phyloP scores from a whole-genome alignment of 352 stramenopile species.

The Globisporangium heterothallicum region DNA sequence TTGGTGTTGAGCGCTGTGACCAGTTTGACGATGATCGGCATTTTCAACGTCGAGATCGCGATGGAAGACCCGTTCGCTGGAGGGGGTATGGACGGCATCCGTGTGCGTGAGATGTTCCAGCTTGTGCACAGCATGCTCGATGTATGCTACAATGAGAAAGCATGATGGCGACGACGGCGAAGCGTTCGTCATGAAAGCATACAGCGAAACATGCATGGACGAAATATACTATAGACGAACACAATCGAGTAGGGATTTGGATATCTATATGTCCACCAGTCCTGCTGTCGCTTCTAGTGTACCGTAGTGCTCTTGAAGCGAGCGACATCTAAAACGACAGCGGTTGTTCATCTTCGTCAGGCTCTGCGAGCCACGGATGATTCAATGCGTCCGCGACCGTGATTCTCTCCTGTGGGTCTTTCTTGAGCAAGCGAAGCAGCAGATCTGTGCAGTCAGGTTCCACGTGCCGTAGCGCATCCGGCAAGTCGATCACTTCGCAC shows the following conservation, averaged over 20 bases:
- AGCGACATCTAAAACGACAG: slow-evolving; percentile 51
- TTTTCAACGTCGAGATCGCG: slow-evolving; percentile 81
- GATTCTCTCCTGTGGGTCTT: slow-evolving; percentile 47
- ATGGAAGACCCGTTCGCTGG: slow-evolving; percentile 82
- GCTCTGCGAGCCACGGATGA: slow-evolving; percentile 53
- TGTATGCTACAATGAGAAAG: slow-evolving; percentile 27
- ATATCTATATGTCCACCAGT: too few relatives aligned
- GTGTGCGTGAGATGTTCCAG: slow-evolving; percentile 46
- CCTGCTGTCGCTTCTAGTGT: too few relatives aligned
- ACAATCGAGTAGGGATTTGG: too few relatives aligned
- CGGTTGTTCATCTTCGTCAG: slow-evolving; percentile 46
- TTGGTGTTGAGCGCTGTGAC: slow-evolving; percentile 69
- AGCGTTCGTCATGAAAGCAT: background rate
- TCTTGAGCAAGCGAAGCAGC: slow-evolving; percentile 42
- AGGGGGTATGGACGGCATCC: slow-evolving; percentile 62
- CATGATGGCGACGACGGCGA: background rate
- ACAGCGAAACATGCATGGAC: too few relatives aligned
- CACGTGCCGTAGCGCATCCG: slow-evolving; percentile 14
- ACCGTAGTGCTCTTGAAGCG: too few relatives aligned
- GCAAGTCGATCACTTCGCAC: slow-evolving; percentile 35
- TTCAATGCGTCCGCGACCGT: slow-evolving; percentile 38
- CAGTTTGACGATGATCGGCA: slow-evolving; percentile 80
- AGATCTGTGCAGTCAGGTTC: slow-evolving; percentile 35
- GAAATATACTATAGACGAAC: too few relatives aligned
- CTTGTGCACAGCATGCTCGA: slow-evolving; percentile 54